phyloP scores from a whole-genome alignment of 805 yeast species.

The Yarrowia sp. region DNA sequence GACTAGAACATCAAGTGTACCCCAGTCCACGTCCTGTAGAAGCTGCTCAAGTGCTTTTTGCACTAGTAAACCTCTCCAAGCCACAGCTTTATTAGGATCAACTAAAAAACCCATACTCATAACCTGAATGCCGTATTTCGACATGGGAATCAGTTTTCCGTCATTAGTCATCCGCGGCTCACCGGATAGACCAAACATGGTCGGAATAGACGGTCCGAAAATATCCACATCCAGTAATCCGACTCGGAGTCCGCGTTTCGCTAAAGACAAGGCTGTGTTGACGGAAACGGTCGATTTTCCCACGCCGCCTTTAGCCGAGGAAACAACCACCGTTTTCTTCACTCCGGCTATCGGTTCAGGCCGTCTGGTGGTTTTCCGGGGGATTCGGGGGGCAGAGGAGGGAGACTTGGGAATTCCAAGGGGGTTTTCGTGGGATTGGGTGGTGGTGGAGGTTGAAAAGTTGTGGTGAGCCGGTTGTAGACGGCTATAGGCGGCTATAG shows the following conservation, averaged over 20 bases:
- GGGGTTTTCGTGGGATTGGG: slow-evolving; percentile 51
- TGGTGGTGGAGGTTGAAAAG: not conserved
- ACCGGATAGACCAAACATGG: slow-evolving; percentile 62
- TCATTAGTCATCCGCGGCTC: slow-evolving; percentile 57
- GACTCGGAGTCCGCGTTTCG: slow-evolving; percentile 51
- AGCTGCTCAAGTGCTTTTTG: slow-evolving; percentile 84
- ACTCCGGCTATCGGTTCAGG: slow-evolving; percentile 54
- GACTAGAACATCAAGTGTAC: slow-evolving; percentile 60
- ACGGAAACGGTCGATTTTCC: slow-evolving; percentile 72
- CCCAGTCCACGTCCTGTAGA: slow-evolving; percentile 81
- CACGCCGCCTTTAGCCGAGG: slow-evolving; percentile 80
- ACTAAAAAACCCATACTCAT: slow-evolving; percentile 90
- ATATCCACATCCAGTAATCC: slow-evolving; percentile 79
- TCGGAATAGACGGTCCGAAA: slow-evolving; percentile 83
- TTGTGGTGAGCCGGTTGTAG: not conserved
- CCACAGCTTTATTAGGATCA: slow-evolving; percentile 61
- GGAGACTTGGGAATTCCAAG: slow-evolving; percentile 47
- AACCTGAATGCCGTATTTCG: slow-evolving; percentile 71
- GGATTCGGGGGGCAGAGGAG: slow-evolving; percentile 50
- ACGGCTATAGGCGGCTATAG: not conserved
- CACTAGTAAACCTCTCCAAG: slow-evolving; percentile 85
- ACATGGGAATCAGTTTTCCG: slow-evolving; percentile 63
- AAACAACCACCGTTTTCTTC: slow-evolving; percentile 57
- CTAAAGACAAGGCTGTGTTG: slow-evolving; percentile 65
- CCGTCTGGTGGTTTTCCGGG: slow-evolving; percentile 45